phyloP scores from a whole-genome alignment of 2,329 filamentous ascomycete genomes.

The Elsinoe perseae region DNA sequence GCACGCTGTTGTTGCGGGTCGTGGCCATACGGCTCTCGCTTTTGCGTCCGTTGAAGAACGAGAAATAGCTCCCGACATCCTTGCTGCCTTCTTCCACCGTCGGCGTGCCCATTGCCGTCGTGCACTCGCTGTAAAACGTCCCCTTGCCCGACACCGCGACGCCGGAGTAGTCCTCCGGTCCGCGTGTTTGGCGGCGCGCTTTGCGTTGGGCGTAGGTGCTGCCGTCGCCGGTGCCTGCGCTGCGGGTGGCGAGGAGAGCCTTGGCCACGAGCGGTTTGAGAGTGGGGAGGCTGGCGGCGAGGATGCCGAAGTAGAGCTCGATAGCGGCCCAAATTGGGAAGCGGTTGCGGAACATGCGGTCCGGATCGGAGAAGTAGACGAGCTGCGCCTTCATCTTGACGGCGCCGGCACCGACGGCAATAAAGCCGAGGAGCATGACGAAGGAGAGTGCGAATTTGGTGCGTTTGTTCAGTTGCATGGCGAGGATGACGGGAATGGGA shows the following conservation, averaged over 20 bases:
- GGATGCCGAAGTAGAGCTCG: slow-evolving; percentile 39
- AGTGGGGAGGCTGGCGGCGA: slow-evolving; percentile 38
- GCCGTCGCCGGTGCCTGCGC: slow-evolving; percentile 16
- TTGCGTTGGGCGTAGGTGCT: not conserved
- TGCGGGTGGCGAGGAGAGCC: slow-evolving; percentile 29
- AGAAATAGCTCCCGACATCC: slow-evolving; percentile 8
- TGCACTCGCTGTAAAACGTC: slow-evolving; percentile 15
- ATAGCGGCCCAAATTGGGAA: slow-evolving; percentile 42
- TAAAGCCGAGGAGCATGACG: slow-evolving; percentile 34
- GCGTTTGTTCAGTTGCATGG: slow-evolving; percentile 37
- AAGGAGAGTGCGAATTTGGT: slow-evolving; percentile 34
- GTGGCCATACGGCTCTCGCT: not conserved
- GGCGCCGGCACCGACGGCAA: slow-evolving; percentile 38
- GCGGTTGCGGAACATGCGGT: slow-evolving; percentile 32
- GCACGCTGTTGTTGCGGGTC: not conserved
- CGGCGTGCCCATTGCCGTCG: slow-evolving; percentile 10
- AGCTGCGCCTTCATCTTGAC: slow-evolving; percentile 36
- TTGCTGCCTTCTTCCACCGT: not conserved
- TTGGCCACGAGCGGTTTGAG: slow-evolving; percentile 36
- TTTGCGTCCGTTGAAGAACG: slow-evolving; percentile 2
- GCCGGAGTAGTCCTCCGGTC: not conserved
- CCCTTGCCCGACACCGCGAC: not conserved
- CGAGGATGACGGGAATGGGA: slow-evolving; percentile 38
- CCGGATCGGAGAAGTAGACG: slow-evolving; percentile 29
- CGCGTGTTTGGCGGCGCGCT: not conserved